Conservation (phyloP, 2,329 filamentous ascomycete species). For the Aspergillus pseudonomiae region DNA sequence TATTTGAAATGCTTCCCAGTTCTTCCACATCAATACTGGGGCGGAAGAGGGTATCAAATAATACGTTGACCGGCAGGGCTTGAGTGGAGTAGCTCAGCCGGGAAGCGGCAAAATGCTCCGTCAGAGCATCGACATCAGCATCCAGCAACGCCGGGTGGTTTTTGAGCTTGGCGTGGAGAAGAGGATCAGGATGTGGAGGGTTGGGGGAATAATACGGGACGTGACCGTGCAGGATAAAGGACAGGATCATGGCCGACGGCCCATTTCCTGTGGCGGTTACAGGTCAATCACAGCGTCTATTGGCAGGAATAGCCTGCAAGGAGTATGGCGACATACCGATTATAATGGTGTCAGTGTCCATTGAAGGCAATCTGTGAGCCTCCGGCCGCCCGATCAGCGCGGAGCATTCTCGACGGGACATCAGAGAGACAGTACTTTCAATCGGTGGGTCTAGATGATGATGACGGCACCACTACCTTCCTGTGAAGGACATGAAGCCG, state of each 20-base stretch:
- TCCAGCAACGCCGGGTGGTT: slow-evolving; percentile 52
- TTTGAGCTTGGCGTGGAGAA: slow-evolving; percentile 60
- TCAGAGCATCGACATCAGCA: slow-evolving; percentile 51
- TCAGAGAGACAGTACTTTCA: slow-evolving; percentile 11
- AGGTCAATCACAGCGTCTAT: slow-evolving; percentile 17
- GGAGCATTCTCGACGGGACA: slow-evolving; percentile 37
- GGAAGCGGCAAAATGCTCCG: slow-evolving; percentile 60
- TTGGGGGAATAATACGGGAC: slow-evolving; percentile 58
- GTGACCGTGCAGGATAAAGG: slow-evolving; percentile 65
- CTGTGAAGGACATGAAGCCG: slow-evolving; percentile 19
- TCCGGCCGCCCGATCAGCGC: slow-evolving; percentile 28
- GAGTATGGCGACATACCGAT: slow-evolving; percentile 42
- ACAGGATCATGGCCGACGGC: slow-evolving; percentile 63
- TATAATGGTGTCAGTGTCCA: slow-evolving; percentile 47
- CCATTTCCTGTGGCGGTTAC: slow-evolving; percentile 55
- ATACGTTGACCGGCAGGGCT: slow-evolving; percentile 61
- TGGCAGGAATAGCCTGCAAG: slow-evolving; percentile 13
- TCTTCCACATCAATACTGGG: slow-evolving; percentile 63
- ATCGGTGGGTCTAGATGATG: slow-evolving; percentile 11
- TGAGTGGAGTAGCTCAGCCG: slow-evolving; percentile 64
- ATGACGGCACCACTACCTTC: slow-evolving; percentile 22
- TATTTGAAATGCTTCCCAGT: slow-evolving; percentile 51
- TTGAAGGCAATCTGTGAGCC: slow-evolving; percentile 32
- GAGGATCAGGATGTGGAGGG: slow-evolving; percentile 58
- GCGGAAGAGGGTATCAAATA: slow-evolving; percentile 62